Conservation (phyloP, 805 yeast species). For the Danielia reshetovae region DNA sequence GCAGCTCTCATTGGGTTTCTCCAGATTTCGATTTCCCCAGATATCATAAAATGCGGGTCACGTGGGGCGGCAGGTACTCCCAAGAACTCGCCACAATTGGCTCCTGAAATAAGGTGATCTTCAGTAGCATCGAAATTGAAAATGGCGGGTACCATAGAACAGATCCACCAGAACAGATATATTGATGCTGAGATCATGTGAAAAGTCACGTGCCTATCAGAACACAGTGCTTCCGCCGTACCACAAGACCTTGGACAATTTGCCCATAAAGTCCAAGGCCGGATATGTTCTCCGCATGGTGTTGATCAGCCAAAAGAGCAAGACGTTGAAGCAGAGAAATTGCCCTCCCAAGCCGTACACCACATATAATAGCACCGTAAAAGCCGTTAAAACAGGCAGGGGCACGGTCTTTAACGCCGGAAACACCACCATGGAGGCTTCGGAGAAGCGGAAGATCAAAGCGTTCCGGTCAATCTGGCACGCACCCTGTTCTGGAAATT, state of each 20-base stretch:
- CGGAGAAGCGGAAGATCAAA: conserved; percentile 13
- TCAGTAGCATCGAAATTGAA: too few relatives aligned
- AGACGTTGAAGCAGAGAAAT: conserved; percentile 11
- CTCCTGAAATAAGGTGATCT: too few relatives aligned
- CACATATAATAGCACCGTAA: conserved; percentile 11
- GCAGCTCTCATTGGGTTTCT: conserved; percentile 44
- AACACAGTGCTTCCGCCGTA: conserved; percentile 3
- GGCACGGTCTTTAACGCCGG: conserved; percentile 9
- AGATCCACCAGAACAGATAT: too few relatives aligned
- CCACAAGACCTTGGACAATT: conserved; percentile 6
- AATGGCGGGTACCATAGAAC: too few relatives aligned
- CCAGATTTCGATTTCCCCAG: background rate
- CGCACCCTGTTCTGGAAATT: background rate
- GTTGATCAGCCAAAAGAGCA: background rate
- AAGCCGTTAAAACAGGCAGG: conserved; percentile 5
- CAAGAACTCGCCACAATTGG: background rate
- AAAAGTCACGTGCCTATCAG: background rate
- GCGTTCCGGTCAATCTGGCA: conserved; percentile 8
- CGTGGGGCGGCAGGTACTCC: conserved; percentile 2
- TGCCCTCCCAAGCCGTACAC: conserved; percentile 12
- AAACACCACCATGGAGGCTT: conserved; percentile 6
- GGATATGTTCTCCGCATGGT: background rate
- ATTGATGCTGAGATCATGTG: too few relatives aligned
- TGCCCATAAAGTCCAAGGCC: background rate
- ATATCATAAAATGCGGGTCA: background rate